These are phyloP conservation scores for Leccinum truebloodii DNA, from an alignment of 768 basidiomycete genomes.

Conservation along the genomic window DNA sequence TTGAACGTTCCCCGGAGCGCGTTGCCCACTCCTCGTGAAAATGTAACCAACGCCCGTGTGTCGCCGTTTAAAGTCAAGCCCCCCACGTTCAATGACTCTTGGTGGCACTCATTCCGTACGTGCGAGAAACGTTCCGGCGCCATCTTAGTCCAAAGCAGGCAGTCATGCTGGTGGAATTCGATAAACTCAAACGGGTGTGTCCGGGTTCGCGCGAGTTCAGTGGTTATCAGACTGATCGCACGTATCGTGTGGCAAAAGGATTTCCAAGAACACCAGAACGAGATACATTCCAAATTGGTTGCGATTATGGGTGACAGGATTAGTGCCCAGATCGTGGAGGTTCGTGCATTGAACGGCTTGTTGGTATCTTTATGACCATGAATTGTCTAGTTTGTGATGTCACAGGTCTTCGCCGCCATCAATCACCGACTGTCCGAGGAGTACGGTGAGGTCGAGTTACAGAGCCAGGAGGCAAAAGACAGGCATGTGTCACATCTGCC, in stretches of 20 bases:
- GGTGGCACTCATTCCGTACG: constrained; percentile 91
- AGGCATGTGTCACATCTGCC: constrained; percentile 48
- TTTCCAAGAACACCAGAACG: constrained; percentile 98
- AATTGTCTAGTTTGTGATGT: constrained; percentile 78
- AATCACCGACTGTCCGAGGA: constrained; percentile 89
- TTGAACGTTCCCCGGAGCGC: constrained; percentile 28
- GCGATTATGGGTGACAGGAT: constrained; percentile 98
- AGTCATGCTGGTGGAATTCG: constrained; percentile 96
- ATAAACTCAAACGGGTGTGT: constrained; percentile 92
- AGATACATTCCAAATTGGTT: constrained; percentile 96
- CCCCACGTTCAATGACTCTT: constrained; percentile 28
- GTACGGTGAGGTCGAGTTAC: constrained; percentile 79
- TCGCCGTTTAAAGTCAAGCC: constrained; percentile 60
- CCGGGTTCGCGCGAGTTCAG: constrained; percentile 6
- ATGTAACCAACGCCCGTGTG: constrained; percentile 30
- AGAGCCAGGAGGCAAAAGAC: constrained; percentile 79
- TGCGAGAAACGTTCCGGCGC: constrained; percentile 91
- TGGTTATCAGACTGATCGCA: constrained; percentile 7
- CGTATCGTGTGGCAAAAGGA: constrained; percentile 51
- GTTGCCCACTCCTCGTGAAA: constrained; percentile 39
- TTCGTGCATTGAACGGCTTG: constrained; percentile 31
- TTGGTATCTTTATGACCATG: constrained; percentile 15
- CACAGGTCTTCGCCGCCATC: constrained; percentile 91
- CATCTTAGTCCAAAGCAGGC: constrained; percentile 94
- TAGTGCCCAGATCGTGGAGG: constrained; percentile 86